phyloP scores from a whole-genome alignment of 805 yeast genomes.

The Candida manassasensis region DNA sequence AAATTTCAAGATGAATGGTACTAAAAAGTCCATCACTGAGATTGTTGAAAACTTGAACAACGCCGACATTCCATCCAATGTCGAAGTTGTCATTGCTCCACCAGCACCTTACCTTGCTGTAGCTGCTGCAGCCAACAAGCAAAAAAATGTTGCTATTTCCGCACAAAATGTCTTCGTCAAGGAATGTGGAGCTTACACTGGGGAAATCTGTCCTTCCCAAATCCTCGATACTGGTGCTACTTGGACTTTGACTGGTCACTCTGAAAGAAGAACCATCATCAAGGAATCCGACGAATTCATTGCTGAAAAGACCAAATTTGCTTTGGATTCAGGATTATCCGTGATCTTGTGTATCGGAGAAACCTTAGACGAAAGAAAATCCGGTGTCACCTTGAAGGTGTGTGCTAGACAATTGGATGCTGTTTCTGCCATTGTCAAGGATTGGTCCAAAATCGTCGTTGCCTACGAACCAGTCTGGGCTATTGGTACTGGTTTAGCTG shows the following conservation, averaged over 20 bases:
- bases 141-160: constrained; percentile 70
- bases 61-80: constrained; percentile 68
- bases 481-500: constrained; percentile 98
- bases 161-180: constrained; percentile 90
- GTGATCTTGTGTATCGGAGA: constrained; percentile 98
- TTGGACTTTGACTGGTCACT: constrained; percentile 97
- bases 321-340: constrained; percentile 80
- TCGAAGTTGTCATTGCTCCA: constrained; percentile 93
- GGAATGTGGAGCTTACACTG: constrained; percentile 95
- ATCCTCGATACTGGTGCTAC: constrained; percentile 86
- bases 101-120: constrained; percentile 88
- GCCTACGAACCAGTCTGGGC: constrained; percentile 99
- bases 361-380: constrained; percentile 90
- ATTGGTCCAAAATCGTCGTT: constrained; percentile 89
- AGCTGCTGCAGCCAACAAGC: constrained; percentile 65
- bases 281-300: constrained; percentile 85
- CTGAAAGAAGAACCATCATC: constrained; percentile 95
- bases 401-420: constrained; percentile 88
- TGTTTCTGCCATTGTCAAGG: constrained; percentile 70
- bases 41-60: constrained; percentile 81
- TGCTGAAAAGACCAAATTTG: constrained; percentile 92
- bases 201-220: constrained; percentile 88
- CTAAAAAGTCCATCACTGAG: constrained; percentile 75
- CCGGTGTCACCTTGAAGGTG: constrained; percentile 80
- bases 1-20: constrained; percentile 98